Base-by-base conservation (phyloP, 129 eudicot genomes). In the Oenanthe sinensis region DNA sequence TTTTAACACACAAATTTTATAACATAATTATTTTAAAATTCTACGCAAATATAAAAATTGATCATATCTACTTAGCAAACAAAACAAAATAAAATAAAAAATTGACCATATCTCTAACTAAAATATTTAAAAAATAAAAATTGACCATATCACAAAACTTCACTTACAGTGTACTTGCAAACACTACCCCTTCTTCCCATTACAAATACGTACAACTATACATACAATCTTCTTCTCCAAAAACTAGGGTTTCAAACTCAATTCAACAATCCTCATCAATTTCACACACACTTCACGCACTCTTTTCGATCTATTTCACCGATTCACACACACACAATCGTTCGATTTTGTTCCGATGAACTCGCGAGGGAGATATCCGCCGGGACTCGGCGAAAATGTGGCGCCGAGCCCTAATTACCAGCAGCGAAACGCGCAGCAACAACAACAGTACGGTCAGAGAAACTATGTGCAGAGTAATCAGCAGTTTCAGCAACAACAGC, bases 311-410 rank as follows among this genome's bases (percentile, higher is more conserved):
- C 24, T 6, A 19, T 19, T 52, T 49, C 17, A 48, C 15, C 52
- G 19, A 49, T 49, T 50, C 17, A 52, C 3, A 52, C 24, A 52
- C 24, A 50, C 60, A 5, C 17, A 55, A 55, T 55, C 30, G 65
- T 44, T 0, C 30, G 4, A 11, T 76, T 12, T 74, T 15, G 28
- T 43, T 20, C n/a, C 30, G 39, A 91, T 91, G 97, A 89, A 84
- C 77, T 73, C 89, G 8, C 84, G 98, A 82, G 90, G 92, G 10
- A 85, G 98, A 77, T 95, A 91, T 80, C 97, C 96, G 69, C 96
- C 97, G 52, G 99, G 99, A 71, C 88, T 95, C 63, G 92, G 90
- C 37, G 36, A 87, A 36, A 73, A 75, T 77, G 79, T 79, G 42
- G 58, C 86, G 28, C 83, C 81, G 60, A 89, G 89, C 87, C 92